A percentile compares a stretch with the other conserved stretches of the same genome.
Conservation (phyloP, 129 eudicot species). For the Deinandra increscens region DNA sequence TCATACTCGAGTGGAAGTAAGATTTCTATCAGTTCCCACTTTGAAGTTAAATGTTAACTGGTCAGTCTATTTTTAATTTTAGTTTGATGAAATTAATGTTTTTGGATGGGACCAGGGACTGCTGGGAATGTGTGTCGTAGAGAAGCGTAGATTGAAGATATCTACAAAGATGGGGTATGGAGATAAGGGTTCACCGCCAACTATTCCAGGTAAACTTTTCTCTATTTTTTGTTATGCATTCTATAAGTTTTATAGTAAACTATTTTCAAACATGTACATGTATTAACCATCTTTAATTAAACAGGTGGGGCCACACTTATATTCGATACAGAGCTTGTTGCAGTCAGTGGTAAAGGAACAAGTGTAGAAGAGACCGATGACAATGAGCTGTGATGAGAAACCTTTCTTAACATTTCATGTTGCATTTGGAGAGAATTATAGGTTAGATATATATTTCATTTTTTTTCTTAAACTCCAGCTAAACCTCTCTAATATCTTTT, state of each 20-base stretch:
- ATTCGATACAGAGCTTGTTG: slow-evolving; percentile 90
- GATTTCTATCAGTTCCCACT: slow-evolving; percentile 28
- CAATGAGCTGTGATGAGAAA: slow-evolving; percentile 52
- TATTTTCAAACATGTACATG: background rate
- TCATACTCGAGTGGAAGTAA: slow-evolving; percentile 70
- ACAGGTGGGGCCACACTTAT: slow-evolving; percentile 96
- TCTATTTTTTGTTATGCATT: background rate
- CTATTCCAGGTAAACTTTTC: slow-evolving; percentile 72
- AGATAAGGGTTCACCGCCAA: slow-evolving; percentile 94
- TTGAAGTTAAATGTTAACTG: no score
- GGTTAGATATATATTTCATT: slow-evolving; percentile 24
- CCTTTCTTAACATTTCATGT: slow-evolving; percentile 6
- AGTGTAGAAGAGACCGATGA: slow-evolving; percentile 38
- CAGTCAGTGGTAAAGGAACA: slow-evolving; percentile 72
- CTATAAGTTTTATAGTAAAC: background rate
- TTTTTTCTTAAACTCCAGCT: slow-evolving; percentile 26
- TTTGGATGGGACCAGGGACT: slow-evolving; percentile 99
- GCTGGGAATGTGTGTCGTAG: slow-evolving; percentile 96
- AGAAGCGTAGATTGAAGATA: slow-evolving; percentile 91
- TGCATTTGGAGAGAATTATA: slow-evolving; percentile 22
- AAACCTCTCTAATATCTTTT: background rate
- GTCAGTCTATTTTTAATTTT: background rate
- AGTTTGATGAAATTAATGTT: slow-evolving; percentile 17
- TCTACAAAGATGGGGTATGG: slow-evolving; percentile 97
- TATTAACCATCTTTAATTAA: background rate